A percentile compares a stretch with the other conserved stretches of the same genome.
Evolutionary conservation across 306 rosid genomes (phyloP).

Genomic region (Cajanus cajan): DNA sequence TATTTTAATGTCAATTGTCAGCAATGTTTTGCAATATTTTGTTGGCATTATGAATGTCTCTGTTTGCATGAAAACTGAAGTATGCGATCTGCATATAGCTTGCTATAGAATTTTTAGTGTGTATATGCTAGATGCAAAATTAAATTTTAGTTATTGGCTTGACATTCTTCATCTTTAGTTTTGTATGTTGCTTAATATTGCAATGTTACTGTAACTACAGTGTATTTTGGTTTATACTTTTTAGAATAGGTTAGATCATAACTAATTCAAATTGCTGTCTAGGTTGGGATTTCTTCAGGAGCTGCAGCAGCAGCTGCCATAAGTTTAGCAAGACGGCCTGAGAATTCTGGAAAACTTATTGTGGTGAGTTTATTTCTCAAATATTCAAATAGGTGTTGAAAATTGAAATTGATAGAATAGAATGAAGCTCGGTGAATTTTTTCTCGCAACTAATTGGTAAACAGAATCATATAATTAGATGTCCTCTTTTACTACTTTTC

Average conservation of each 20-base stretch:
- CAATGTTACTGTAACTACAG: neutral
- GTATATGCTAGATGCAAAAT: neutral
- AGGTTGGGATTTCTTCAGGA: slow-evolving; percentile 97
- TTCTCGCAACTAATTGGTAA: neutral
- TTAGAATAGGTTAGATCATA: slow-evolving; percentile 2
- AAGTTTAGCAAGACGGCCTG: slow-evolving; percentile 74
- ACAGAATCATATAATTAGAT: slow-evolving; percentile 8
- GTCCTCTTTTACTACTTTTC: neutral
- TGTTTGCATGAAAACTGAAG: slow-evolving; percentile 18
- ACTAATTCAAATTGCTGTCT: slow-evolving; percentile 29
- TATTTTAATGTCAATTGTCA: neutral
- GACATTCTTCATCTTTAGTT: slow-evolving; percentile 21
- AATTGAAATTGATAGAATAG: neutral
- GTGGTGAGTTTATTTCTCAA: slow-evolving; percentile 52
- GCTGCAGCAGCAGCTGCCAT: slow-evolving; percentile 96
- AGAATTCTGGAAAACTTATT: slow-evolving; percentile 81
- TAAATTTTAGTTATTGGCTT: slow-evolving; percentile 16
- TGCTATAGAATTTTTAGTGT: neutral
- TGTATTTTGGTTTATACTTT: neutral
- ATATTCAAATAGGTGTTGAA: neutral
- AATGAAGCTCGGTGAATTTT: neutral
- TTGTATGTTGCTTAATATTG: slow-evolving; percentile 21
- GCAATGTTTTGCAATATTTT: slow-evolving; percentile 6
- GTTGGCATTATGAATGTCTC: slow-evolving; percentile 1
- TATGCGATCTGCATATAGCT: slow-evolving; percentile 5